Evolutionary conservation across 2,329 filamentous ascomycete genomes (phyloP), one percentile per base, ranked within the genome.

Genomic region (Cercospora janseana): DNA sequence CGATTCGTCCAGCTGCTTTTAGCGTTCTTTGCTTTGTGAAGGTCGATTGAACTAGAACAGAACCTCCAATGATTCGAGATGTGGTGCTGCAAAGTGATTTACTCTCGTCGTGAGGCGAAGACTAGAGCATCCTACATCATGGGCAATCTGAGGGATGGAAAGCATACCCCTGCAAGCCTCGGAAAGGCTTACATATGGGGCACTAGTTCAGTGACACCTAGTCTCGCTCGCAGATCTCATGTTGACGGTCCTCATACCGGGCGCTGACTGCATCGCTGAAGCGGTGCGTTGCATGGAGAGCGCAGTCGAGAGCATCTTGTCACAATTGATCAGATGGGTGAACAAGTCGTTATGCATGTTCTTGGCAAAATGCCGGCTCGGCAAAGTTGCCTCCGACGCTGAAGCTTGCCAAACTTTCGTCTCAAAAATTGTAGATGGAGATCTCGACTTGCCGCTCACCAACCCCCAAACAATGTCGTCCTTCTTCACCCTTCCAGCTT

Each of bases 401-500:
- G 26, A 3, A 40, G 35, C 35, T 40, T 20, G 20, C 21, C 23
- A 23, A 40, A 40, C 35, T 40, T 40, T 40, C 35, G 20, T 40
- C 35, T 40, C 35, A 16, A 40, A 40, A 40, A 40, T 40, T 40
- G 21, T 40, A 40, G 35, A 40, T 24, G n/a, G n/a, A 12, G 10
- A 16, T 18, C n/a, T 15, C 4, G n/a, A 26, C 20, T 31, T 13
- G 34, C 44, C 44, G 23, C 24, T 28, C 44, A 51, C 26, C 50
- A 45, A 13, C 35, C 23, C 23, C 20, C 13, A 13, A 26, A 27
- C 46, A 32, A 94, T 95, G 91, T 95, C 92, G 65, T 95, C 91
- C 29, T 98, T 97, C 73, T 98, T 98, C 73, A 95, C 91, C 44
- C 76, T 86, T 29, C 90, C 93, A 4, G 86, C 87, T 31, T 86